Percentiles rank a stretch among this genome's conserved stretches.
These are phyloP conservation scores for Pseudocercospora crystallina DNA, from an alignment of 2,329 filamentous ascomycete genomes.

Conservation along the genomic window DNA sequence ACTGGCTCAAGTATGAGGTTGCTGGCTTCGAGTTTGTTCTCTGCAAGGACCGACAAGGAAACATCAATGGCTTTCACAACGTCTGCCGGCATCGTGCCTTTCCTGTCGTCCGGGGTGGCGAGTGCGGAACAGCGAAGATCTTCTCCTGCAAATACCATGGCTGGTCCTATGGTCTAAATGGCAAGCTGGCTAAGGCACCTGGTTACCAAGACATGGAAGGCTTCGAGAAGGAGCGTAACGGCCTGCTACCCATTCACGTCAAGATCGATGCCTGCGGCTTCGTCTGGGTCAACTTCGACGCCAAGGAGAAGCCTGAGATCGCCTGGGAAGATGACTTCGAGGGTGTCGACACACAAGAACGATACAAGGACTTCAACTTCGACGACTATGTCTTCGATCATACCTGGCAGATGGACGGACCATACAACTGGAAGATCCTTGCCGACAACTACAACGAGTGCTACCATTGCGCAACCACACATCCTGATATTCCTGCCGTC, in stretches of 20 bases:
- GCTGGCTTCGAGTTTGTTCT: slow-evolving; percentile 59
- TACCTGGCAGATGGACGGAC: slow-evolving; percentile 56
- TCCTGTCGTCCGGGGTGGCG: slow-evolving; percentile 54
- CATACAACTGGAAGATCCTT: slow-evolving; percentile 62
- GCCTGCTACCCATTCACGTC: slow-evolving; percentile 56
- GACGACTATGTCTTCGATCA: slow-evolving; percentile 59
- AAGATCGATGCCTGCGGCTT: slow-evolving; percentile 56
- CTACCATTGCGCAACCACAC: slow-evolving; percentile 62
- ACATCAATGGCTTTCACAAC: slow-evolving; percentile 62
- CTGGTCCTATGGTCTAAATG: slow-evolving; percentile 61
- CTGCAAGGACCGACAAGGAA: slow-evolving; percentile 50
- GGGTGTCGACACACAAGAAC: slow-evolving; percentile 47
- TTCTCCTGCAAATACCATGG: slow-evolving; percentile 63
- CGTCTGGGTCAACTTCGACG: slow-evolving; percentile 60
- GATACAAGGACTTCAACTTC: slow-evolving; percentile 50
- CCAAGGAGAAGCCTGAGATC: slow-evolving; percentile 46
- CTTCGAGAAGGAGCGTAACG: slow-evolving; percentile 58
- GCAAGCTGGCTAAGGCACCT: slow-evolving; percentile 60
- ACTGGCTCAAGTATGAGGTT: slow-evolving; percentile 51
- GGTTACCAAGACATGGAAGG: slow-evolving; percentile 57
- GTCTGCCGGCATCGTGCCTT: slow-evolving; percentile 63
- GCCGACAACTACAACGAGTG: slow-evolving; percentile 68
- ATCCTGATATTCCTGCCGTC: slow-evolving; percentile 59
- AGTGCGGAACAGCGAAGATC: slow-evolving; percentile 51
- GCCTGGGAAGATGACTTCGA: slow-evolving; percentile 56